A percentile compares a stretch with the other conserved stretches of the same genome.
Evolutionary conservation across 73 alveolate species (phyloP).

Genomic region (Tetrahymena elliotti): DNA sequence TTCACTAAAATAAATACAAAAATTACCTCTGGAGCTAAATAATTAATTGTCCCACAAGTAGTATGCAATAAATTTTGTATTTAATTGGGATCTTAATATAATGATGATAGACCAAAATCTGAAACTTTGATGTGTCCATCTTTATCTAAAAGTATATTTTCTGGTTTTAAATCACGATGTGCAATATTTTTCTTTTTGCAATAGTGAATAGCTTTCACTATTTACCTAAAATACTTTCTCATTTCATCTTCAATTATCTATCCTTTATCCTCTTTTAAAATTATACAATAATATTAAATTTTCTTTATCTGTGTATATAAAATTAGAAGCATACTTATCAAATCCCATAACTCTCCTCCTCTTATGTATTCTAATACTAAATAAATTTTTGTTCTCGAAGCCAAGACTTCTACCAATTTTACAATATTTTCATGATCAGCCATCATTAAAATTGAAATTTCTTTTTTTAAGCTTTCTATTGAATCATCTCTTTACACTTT

Average conservation of each 20-base stretch:
- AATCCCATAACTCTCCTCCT: conserved; percentile 45
- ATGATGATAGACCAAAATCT: conserved; percentile 79
- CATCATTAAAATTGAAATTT: conserved; percentile 30
- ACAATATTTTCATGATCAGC: conserved; percentile 39
- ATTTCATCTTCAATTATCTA: conserved; percentile 11
- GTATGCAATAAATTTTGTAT: conserved; percentile 28
- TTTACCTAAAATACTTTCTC: conserved; percentile 34
- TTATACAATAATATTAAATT: background rate
- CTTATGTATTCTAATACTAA: conserved; percentile 37
- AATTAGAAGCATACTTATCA: background rate
- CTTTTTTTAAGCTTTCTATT: conserved; percentile 36
- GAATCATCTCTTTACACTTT: conserved; percentile 43
- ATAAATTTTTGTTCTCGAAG: conserved; percentile 41
- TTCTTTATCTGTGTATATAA: background rate
- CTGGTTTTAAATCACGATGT: conserved; percentile 88
- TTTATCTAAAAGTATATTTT: conserved; percentile 73
- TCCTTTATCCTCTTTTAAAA: background rate
- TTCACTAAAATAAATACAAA: background rate
- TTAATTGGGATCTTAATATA: conserved; percentile 24
- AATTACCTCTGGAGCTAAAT: conserved; percentile 46
- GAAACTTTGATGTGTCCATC: conserved; percentile 68
- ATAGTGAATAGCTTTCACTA: conserved; percentile 18
- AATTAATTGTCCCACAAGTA: conserved; percentile 55
- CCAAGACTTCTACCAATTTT: conserved; percentile 35
- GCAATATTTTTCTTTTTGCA: conserved; percentile 31